Percentiles rank a stretch among this genome's conserved stretches.
phyloP scores from a whole-genome alignment of 305 asterid species.

The Fraxinus xanthoxyloides region DNA sequence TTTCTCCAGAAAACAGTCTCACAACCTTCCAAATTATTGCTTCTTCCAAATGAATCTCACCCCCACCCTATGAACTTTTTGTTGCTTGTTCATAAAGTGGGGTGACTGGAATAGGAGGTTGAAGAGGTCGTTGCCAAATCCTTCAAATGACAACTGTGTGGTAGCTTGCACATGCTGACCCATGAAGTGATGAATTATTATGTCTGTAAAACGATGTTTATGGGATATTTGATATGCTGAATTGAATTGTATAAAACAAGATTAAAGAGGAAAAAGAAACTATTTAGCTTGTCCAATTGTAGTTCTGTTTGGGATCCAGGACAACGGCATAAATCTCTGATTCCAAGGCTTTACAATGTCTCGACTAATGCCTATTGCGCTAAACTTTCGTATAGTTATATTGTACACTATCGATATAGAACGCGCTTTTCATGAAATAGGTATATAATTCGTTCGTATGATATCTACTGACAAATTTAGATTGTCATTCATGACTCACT shows the following conservation, averaged over 20 bases:
- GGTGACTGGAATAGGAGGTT: neutral
- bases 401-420: neutral
- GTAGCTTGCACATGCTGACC: neutral
- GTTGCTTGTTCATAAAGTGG: constrained; percentile 2
- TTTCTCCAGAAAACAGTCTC: neutral
- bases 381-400: neutral
- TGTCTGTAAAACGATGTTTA: neutral
- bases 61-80: constrained; percentile 8
- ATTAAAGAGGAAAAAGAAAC: neutral
- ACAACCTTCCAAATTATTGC: constrained; percentile 1
- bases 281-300: neutral
- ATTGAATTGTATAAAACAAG: neutral
- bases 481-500: neutral
- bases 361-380: neutral
- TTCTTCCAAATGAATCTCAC: neutral
- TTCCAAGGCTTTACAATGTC: neutral
- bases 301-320: neutral
- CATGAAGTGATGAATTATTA: neutral
- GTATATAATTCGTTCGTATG: neutral
- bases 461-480: neutral
- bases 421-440: neutral
- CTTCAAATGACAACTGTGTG: neutral
- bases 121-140: neutral
- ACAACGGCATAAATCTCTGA: neutral
- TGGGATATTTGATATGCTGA: neutral